Percentiles rank a stretch among this genome's conserved stretches.
phyloP scores from a whole-genome alignment of 768 basidiomycete species.

The Austroboletus festivus region DNA sequence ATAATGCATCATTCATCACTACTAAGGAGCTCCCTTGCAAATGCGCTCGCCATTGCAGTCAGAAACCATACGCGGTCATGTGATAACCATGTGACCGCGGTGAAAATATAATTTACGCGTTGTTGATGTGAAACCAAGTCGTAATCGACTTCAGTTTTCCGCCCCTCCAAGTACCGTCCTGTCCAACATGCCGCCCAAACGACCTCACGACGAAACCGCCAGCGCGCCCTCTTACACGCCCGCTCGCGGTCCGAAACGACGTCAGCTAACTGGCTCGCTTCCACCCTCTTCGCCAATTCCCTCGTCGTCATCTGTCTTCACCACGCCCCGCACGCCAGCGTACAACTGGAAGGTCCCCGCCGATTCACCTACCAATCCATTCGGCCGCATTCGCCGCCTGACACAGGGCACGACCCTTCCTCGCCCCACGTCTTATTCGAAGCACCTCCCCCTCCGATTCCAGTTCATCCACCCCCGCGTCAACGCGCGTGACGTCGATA shows the following conservation, averaged over 20 bases:
- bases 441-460: conserved; percentile 62
- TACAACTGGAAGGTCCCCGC: conserved; percentile 45
- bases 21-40: too few relatives aligned
- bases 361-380: conserved; percentile 72
- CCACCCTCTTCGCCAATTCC: conserved; percentile 30
- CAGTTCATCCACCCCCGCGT: conserved; percentile 46
- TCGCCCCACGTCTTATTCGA: conserved; percentile 46
- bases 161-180: not conserved
- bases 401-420: conserved; percentile 39
- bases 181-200: conserved; percentile 26
- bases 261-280: conserved; percentile 17
- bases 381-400: conserved; percentile 52
- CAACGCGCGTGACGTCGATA: conserved; percentile 20
- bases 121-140: too few relatives aligned
- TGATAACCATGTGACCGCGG: too few relatives aligned
- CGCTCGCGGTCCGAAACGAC: conserved; percentile 29
- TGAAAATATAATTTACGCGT: too few relatives aligned
- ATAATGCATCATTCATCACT: too few relatives aligned
- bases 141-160: not conserved
- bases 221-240: conserved; percentile 26
- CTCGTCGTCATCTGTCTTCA: conserved; percentile 22
- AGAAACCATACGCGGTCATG: too few relatives aligned
- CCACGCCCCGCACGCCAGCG: conserved; percentile 38
- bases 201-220: conserved; percentile 28
- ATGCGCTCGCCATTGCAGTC: too few relatives aligned